Percentiles rank a stretch among this genome's conserved stretches.
Evolutionary conservation across 1,139 yeast genomes (phyloP).

Genomic region (Spencermartinsiella ligniputridi): DNA sequence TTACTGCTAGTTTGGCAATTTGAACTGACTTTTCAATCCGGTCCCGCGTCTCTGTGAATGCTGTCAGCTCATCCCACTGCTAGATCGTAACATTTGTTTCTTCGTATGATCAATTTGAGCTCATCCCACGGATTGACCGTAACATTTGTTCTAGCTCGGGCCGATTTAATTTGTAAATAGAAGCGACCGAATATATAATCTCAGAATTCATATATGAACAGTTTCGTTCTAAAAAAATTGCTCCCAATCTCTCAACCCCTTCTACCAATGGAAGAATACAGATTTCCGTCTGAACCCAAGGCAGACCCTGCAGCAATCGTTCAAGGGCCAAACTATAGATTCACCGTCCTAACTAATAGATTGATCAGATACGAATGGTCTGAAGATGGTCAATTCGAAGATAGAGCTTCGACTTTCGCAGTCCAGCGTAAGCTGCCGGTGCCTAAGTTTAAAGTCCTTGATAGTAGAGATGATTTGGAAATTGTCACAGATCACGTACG

Average conservation of each 20-base stretch:
- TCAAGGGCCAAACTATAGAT: background rate
- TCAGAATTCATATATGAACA: too few relatives aligned
- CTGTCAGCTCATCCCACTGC: background rate
- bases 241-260: background rate
- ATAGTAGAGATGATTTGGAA: background rate
- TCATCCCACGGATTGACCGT: too few relatives aligned
- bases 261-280: background rate
- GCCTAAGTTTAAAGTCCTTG: background rate
- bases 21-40: background rate
- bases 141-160: background rate
- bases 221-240: too few relatives aligned
- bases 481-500: background rate
- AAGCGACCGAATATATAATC: background rate
- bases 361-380: background rate
- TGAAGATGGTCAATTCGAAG: background rate
- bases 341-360: background rate
- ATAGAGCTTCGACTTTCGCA: background rate
- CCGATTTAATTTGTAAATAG: background rate
- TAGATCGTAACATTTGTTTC: background rate
- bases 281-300: background rate
- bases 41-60: background rate
- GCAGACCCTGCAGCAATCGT: background rate
- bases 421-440: background rate
- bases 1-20: background rate
- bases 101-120: too few relatives aligned